phyloP scores from a whole-genome alignment of 345 rosid genomes.

The Bruguiera gymnorhiza region DNA sequence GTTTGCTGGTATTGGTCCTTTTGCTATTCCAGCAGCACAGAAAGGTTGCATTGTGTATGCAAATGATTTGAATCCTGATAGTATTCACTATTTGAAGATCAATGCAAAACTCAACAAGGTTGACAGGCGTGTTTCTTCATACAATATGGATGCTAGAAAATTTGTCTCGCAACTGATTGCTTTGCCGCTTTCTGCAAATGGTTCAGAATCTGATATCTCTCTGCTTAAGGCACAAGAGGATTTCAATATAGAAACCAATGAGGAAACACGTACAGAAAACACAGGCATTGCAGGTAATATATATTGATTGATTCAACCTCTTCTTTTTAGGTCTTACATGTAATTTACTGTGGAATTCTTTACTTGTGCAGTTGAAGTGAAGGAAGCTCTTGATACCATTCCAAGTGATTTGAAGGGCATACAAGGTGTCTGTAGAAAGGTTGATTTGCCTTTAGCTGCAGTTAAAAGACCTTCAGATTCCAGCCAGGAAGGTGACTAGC shows the following conservation, averaged over 20 bases:
- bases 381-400: conserved; percentile 20
- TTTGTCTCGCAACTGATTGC: conserved; percentile 58
- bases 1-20: conserved; percentile 98
- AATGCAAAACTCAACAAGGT: conserved; percentile 87
- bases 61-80: conserved; percentile 84
- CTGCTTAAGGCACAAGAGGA: conserved; percentile 27
- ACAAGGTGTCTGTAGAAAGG: conserved; percentile 21
- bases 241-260: conserved; percentile 9
- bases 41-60: conserved; percentile 89
- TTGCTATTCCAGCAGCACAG: conserved; percentile 90
- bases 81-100: conserved; percentile 69
- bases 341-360: conserved; percentile 2
- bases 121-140: conserved; percentile 50
- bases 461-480: conserved; percentile 48
- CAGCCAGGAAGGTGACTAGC: conserved; percentile 44
- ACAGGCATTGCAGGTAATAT: conserved; percentile 33
- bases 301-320: conserved; percentile 17
- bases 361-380: conserved; percentile 30
- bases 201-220: conserved; percentile 33
- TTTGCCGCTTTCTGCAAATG: conserved; percentile 38
- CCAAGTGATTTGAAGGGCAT: conserved; percentile 25
- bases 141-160: conserved; percentile 89
- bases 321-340: not conserved
- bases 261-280: conserved; percentile 20
- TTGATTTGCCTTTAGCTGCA: conserved; percentile 31